Evolutionary conservation across 768 basidiomycete genomes (phyloP), one percentile per base, ranked within the genome.

Genomic region (Hirschioporus abietinus): DNA sequence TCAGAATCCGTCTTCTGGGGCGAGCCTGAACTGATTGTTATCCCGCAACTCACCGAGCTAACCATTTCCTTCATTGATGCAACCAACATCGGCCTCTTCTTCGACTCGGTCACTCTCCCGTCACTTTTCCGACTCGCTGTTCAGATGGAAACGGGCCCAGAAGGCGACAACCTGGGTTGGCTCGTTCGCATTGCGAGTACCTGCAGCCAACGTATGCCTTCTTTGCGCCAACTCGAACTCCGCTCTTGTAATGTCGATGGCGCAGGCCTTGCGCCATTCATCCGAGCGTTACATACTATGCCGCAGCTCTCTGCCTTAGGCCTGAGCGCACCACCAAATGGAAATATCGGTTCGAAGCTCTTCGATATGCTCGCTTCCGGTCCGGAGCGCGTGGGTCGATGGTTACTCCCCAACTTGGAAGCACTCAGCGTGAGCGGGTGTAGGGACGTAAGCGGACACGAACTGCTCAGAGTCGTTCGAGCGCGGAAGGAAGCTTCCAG

Each of bases 201-300:
- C 52, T 69, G 70, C 10, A 66, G 67, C 1, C 35, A 65, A 30
- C 73, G 68, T 1, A 70, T 74, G 64, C 72, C 71, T 17, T 61
- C 67, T 18, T 68, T 76, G 7, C 72, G 71, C 60, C 66, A 72
- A 7, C 74, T 77, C 35, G 72, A 77, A 64, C 72, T 77, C 2
- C 72, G 74, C 24, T 69, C 73, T 15, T 76, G 74, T 68, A 72
- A 71, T 66, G 66, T 77, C 64, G 73, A 71, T 35, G 76, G 76
- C n/a, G 70, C 72, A 25, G 71, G 71, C 12, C 68, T 76, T n/a
- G 71, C 72, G 18, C 74, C 75, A 0, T 73, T 76, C 66, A 69
- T 76, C 5, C 71, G 73, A 12, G 74, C 72, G 27, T 68, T 76
- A 58, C 72, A 75, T 60, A 68, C 70, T 10, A 72, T 75, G 26